Evolutionary conservation across 2,329 filamentous ascomycete genomes (phyloP).

Genomic region (Apiospora hydei): DNA sequence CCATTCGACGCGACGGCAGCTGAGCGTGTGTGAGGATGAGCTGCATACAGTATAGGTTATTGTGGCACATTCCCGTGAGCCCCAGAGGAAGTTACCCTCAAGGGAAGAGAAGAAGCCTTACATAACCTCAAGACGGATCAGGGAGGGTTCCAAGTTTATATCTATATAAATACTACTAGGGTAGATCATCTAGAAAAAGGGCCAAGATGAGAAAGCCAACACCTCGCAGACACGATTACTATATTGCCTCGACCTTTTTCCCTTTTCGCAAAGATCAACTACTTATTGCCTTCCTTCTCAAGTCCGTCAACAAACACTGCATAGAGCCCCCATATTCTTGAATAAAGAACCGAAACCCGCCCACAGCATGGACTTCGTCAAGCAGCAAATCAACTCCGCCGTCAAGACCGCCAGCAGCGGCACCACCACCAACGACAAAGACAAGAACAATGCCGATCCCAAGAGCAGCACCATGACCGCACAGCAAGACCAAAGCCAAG

Average conservation of each 20-base stretch:
- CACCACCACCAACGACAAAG: not conserved
- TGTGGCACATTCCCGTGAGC: not conserved
- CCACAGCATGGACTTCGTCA: not conserved
- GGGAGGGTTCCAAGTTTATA: not conserved
- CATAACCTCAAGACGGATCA: no score
- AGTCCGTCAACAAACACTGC: not conserved
- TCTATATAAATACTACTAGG: not conserved
- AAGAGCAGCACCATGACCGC: not conserved
- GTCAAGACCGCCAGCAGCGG: not conserved
- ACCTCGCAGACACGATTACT: not conserved
- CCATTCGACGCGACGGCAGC: not conserved
- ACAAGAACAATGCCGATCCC: not conserved
- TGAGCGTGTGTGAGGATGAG: not conserved
- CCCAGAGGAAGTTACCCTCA: not conserved
- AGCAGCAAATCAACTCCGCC: constrained; percentile 1
- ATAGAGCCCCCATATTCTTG: not conserved
- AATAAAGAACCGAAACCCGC: not conserved
- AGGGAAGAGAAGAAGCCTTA: not conserved
- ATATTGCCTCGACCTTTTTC: not conserved
- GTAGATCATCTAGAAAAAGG: not conserved
- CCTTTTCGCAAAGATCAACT: no score
- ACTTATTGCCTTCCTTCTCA: no score
- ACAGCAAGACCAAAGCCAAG: not conserved
- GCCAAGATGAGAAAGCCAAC: not conserved
- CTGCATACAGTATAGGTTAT: not conserved